Conservation (phyloP, 2,329 filamentous ascomycete genomes). For the Ophiosphaerella herpotricha region DNA sequence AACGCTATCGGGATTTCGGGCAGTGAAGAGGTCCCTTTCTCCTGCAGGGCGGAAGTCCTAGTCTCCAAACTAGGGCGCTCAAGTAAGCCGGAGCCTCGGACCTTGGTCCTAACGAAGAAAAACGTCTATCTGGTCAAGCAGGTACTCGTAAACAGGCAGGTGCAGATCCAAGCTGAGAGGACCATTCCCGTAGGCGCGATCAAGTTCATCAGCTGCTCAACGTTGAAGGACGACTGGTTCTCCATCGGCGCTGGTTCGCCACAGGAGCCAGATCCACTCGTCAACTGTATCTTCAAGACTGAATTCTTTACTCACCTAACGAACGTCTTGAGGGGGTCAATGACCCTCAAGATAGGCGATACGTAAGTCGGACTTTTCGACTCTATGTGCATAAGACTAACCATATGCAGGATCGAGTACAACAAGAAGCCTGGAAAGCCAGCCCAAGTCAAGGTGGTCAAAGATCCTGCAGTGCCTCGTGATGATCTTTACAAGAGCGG, state of each 20-base stretch:
- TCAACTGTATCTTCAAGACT: conserved; percentile 94
- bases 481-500: conserved; percentile 94
- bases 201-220: conserved; percentile 83
- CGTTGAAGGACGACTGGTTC: conserved; percentile 93
- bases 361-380: conserved; percentile 49
- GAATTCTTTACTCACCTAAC: conserved; percentile 94
- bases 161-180: conserved; percentile 80
- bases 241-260: conserved; percentile 86
- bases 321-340: conserved; percentile 75
- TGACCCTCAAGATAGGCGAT: conserved; percentile 82
- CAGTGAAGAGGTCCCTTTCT: conserved; percentile 82
- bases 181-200: conserved; percentile 84
- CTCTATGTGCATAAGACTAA: conserved; percentile 24
- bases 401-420: conserved; percentile 71
- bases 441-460: conserved; percentile 84
- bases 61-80: conserved; percentile 96
- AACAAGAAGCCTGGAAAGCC: conserved; percentile 97
- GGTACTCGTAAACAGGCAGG: conserved; percentile 77
- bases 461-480: conserved; percentile 73
- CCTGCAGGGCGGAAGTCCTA: conserved; percentile 85
- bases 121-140: conserved; percentile 91
- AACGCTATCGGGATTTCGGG: conserved; percentile 71
- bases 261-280: conserved; percentile 88
- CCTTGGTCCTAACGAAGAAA: conserved; percentile 80
- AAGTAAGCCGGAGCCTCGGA: conserved; percentile 87